Conservation (phyloP, 495 filamentous ascomycete genomes). For the Podospora anserina region DNA sequence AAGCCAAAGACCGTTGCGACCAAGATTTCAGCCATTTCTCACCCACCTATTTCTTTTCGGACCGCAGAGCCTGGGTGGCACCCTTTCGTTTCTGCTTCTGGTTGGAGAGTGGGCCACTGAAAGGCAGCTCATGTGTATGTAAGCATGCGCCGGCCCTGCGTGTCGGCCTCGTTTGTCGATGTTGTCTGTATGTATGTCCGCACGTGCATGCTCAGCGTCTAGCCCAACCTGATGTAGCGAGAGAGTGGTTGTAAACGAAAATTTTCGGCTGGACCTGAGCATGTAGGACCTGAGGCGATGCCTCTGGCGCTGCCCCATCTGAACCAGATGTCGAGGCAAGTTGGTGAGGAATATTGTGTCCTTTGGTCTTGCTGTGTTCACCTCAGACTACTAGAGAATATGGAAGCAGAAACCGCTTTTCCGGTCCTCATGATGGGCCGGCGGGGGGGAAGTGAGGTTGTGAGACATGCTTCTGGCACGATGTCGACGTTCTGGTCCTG, state of each 20-base stretch:
- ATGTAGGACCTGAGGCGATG: slow-evolving; percentile 11
- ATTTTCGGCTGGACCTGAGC: neutral
- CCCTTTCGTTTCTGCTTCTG: slow-evolving; percentile 12
- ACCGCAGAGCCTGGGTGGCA: slow-evolving; percentile 31
- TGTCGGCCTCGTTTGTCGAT: neutral
- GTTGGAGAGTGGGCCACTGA: neutral
- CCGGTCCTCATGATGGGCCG: neutral
- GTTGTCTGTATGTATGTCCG: neutral
- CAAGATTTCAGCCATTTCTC: slow-evolving; percentile 10
- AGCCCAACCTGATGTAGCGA: neutral
- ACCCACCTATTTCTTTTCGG: slow-evolving; percentile 20
- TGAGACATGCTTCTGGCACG: neutral
- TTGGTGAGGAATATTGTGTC: neutral
- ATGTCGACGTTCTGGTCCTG: neutral
- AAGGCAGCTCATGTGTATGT: neutral
- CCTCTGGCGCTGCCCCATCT: neutral
- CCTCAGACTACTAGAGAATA: neutral
- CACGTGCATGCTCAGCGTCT: neutral
- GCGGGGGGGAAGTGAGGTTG: neutral
- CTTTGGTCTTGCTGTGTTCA: neutral
- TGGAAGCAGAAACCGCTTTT: neutral
- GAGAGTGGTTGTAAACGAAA: neutral
- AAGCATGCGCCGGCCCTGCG: neutral
- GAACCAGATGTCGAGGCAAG: slow-evolving; percentile 4
- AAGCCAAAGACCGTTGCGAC: slow-evolving; percentile 8